Conservation (phyloP, 768 basidiomycete species). For the Xanthoconium stramineum region DNA sequence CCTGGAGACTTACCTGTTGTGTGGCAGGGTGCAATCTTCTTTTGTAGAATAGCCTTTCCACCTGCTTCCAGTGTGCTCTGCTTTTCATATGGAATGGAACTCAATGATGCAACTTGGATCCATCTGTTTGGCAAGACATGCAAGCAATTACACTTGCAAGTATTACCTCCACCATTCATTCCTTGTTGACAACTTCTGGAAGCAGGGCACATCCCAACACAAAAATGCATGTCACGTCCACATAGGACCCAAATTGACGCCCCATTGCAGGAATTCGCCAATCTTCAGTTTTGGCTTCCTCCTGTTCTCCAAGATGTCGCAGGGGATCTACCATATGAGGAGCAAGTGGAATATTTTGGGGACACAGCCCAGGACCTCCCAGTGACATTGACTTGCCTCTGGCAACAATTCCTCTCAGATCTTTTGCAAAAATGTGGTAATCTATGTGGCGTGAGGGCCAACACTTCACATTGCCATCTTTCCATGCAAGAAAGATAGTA, state of each 20-base stretch:
- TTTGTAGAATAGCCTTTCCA: neutral
- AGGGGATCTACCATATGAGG: conserved; percentile 1
- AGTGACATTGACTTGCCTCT: neutral
- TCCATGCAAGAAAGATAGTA: neutral
- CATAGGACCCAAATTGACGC: neutral
- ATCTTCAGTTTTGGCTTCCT: neutral
- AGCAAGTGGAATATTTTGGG: neutral
- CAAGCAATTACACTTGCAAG: neutral
- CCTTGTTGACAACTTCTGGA: neutral
- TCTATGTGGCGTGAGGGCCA: neutral
- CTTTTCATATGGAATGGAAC: neutral
- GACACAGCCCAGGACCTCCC: neutral
- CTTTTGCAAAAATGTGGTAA: conserved; percentile 4
- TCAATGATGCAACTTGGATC: neutral
- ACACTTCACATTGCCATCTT: neutral
- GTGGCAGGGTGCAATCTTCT: conserved; percentile 2
- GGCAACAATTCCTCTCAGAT: conserved; percentile 1
- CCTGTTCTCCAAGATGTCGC: neutral
- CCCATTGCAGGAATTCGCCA: neutral
- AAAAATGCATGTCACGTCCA: neutral
- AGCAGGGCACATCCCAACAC: neutral
- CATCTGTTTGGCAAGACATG: neutral
- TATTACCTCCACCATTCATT: neutral
- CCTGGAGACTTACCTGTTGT: neutral
- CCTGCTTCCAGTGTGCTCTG: neutral